These are phyloP conservation scores for Mychonastes homosphaera DNA, from an alignment of 139 green algal species.

Conservation along the genomic window DNA sequence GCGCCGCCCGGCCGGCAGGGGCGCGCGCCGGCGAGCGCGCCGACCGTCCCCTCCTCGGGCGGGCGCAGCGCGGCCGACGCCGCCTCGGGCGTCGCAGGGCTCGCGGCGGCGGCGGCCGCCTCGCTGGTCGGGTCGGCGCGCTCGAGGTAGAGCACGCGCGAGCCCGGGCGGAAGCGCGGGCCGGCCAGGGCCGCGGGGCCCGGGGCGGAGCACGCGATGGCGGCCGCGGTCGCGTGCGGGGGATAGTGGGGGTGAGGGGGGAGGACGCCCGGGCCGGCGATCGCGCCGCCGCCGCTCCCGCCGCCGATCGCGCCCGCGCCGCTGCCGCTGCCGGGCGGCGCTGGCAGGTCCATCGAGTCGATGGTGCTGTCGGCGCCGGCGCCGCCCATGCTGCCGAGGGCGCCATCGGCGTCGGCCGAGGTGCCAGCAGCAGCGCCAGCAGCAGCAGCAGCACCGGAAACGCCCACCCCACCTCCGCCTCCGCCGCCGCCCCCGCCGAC, in stretches of 20 bases:
- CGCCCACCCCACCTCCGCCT: neutral
- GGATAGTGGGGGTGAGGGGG: neutral
- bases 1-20: neutral
- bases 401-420: neutral
- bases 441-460: slow-evolving; percentile 2
- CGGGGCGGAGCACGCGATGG: no score
- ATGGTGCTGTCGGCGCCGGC: no score
- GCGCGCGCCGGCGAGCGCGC: slow-evolving; percentile 17
- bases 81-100: no score
- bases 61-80: no score
- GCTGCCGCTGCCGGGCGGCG: slow-evolving; percentile 3
- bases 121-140: no score
- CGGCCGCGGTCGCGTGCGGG: no score
- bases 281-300: no score
- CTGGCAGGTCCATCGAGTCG: slow-evolving; percentile 10
- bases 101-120: no score
- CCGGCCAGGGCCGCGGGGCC: neutral
- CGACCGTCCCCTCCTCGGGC: slow-evolving; percentile 23
- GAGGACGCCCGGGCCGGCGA: no score
- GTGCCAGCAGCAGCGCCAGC: slow-evolving; percentile 5
- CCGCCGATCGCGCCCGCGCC: no score
- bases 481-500: neutral
- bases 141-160: slow-evolving; percentile 20
- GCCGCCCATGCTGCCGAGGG: slow-evolving; percentile 5
- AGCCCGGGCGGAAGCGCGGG: slow-evolving; percentile 18